Conservation (phyloP, 495 filamentous ascomycete genomes). For the Echria macrotheca region DNA sequence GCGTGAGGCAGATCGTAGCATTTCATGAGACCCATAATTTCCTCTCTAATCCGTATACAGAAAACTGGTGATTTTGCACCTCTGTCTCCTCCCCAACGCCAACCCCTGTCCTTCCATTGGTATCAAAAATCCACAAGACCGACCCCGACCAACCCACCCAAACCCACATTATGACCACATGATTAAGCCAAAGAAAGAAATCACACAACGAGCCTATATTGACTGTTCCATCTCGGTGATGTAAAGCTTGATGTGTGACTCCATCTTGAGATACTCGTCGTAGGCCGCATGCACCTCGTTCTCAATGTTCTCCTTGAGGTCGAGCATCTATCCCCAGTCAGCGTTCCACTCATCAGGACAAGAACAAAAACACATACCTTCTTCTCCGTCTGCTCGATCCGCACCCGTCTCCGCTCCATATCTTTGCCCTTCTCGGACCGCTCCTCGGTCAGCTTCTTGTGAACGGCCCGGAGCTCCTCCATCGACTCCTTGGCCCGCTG, state of each 20-base stretch:
- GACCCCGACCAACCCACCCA: constrained; percentile 13
- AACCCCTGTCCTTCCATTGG: too few relatives aligned
- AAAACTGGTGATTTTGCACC: neutral
- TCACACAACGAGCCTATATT: constrained; percentile 42
- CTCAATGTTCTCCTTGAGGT: constrained; percentile 95
- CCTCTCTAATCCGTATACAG: neutral
- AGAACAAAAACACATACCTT: constrained; percentile 57
- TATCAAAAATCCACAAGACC: too few relatives aligned
- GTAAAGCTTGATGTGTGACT: constrained; percentile 93
- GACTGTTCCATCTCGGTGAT: constrained; percentile 98
- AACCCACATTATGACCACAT: constrained; percentile 5
- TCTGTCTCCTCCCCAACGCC: constrained; percentile 28
- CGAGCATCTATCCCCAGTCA: constrained; percentile 70
- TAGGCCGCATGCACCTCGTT: constrained; percentile 81
- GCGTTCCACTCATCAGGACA: constrained; percentile 13
- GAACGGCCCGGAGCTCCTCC: constrained; percentile 79
- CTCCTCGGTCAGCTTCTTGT: constrained; percentile 78
- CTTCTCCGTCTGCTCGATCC: constrained; percentile 97
- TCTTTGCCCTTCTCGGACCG: constrained; percentile 76
- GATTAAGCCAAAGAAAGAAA: neutral
- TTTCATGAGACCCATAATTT: neutral
- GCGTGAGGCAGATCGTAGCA: neutral
- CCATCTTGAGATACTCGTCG: constrained; percentile 92
- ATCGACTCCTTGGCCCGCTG: constrained; percentile 74
- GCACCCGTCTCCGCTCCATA: constrained; percentile 81